Conservation (phyloP, 2,329 filamentous ascomycete genomes). For the Hypoxylon sp. region DNA sequence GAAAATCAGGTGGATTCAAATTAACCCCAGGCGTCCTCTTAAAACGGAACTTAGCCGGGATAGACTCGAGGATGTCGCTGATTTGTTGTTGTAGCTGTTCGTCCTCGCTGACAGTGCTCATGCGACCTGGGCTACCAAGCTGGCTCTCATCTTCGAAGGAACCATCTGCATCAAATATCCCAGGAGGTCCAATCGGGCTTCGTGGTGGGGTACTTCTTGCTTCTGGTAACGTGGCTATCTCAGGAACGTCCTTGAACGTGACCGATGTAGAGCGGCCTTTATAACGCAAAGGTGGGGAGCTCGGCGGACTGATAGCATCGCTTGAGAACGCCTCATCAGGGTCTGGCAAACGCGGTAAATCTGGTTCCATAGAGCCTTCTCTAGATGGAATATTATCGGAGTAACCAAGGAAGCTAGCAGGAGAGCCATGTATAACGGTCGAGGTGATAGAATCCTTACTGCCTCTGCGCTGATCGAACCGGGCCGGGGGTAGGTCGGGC, state of each 20-base stretch:
- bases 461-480: conserved; percentile 42
- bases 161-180: conserved; percentile 62
- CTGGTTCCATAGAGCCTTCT: conserved; percentile 62
- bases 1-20: conserved; percentile 70
- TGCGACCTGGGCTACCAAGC: conserved; percentile 53
- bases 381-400: conserved; percentile 58
- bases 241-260: conserved; percentile 62
- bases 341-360: conserved; percentile 54
- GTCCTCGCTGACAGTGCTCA: conserved; percentile 60
- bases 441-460: conserved; percentile 54
- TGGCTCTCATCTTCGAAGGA: conserved; percentile 55
- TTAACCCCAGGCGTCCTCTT: conserved; percentile 67
- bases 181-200: conserved; percentile 60
- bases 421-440: conserved; percentile 55
- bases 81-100: conserved; percentile 85
- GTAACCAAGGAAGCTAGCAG: conserved; percentile 56
- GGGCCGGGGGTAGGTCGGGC: conserved; percentile 49
- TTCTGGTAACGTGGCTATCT: conserved; percentile 58
- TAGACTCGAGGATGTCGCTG: conserved; percentile 79
- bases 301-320: conserved; percentile 61
- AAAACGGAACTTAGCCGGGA: conserved; percentile 84
- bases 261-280: conserved; percentile 57
- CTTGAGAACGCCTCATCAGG: conserved; percentile 51
- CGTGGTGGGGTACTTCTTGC: conserved; percentile 57
- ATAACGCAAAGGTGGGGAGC: conserved; percentile 61